Evolutionary conservation across 2,329 filamentous ascomycete species (phyloP).

Genomic region (Chaetomium globosum): DNA sequence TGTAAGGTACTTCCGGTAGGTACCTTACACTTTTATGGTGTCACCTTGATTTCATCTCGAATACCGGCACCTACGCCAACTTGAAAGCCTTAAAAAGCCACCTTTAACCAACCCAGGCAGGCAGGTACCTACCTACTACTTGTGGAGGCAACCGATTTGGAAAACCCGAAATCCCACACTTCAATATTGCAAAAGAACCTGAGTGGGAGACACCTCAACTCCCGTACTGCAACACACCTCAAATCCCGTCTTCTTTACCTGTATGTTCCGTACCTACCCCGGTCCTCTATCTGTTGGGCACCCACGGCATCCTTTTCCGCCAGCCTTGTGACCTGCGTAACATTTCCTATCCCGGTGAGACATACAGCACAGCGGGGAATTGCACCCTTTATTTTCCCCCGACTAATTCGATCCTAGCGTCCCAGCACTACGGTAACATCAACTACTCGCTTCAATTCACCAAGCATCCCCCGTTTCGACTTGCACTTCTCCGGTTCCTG

Average conservation of each 20-base stretch:
- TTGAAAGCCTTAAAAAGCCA: not conserved
- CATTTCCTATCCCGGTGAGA: slow-evolving; percentile 24
- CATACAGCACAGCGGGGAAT: slow-evolving; percentile 25
- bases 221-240: not conserved
- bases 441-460: slow-evolving; percentile 8
- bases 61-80: no score
- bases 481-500: not conserved
- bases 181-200: not conserved
- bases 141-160: not conserved
- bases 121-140: not conserved
- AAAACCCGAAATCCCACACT: not conserved
- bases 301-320: not conserved
- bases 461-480: slow-evolving; percentile 9
- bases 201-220: not conserved
- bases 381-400: slow-evolving; percentile 5
- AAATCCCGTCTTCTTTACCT: not conserved
- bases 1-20: not conserved
- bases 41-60: not conserved
- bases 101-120: not conserved
- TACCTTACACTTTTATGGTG: not conserved
- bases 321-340: slow-evolving; percentile 23
- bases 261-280: not conserved
- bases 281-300: slow-evolving; percentile 2
- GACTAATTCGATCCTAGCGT: slow-evolving; percentile 6
- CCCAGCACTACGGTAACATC: slow-evolving; percentile 23